Evolutionary conservation across 208 protist genomes (phyloP).

Genomic region (Endotrypanum monterogeii): DNA sequence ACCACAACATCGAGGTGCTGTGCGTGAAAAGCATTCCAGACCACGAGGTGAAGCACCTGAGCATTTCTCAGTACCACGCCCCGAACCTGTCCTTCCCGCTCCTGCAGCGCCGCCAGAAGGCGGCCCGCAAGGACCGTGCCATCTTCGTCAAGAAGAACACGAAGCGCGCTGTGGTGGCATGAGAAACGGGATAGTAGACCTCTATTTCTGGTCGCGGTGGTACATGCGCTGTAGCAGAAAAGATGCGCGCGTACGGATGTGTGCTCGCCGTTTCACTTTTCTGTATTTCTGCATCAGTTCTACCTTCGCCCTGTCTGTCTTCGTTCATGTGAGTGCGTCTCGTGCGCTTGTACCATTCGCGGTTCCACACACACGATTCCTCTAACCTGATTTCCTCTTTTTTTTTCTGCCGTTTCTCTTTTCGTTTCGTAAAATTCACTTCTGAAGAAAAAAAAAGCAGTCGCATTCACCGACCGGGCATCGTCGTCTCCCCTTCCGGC

Average conservation of each 20-base stretch:
- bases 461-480: not conserved
- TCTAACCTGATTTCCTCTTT: not conserved
- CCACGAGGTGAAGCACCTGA: slow-evolving; percentile 78
- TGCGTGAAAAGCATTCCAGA: slow-evolving; percentile 89
- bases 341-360: not conserved
- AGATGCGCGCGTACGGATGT: not conserved
- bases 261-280: not conserved
- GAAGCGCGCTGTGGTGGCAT: slow-evolving; percentile 80
- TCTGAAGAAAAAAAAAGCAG: not conserved
- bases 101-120: slow-evolving; percentile 86
- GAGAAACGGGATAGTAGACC: slow-evolving; percentile 9
- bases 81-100: slow-evolving; percentile 96
- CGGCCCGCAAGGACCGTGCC: slow-evolving; percentile 79
- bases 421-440: not conserved
- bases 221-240: not conserved
- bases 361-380: not conserved
- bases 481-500: too few species aligned
- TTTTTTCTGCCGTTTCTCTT: not conserved
- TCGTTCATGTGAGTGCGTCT: not conserved
- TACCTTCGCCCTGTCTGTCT: not conserved
- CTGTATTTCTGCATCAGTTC: not conserved
- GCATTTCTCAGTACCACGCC: slow-evolving; percentile 94
- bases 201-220: not conserved
- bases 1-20: slow-evolving; percentile 97
- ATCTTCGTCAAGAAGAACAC: slow-evolving; percentile 86